Percentiles rank a stretch among this genome's conserved stretches.
phyloP scores from a whole-genome alignment of 768 basidiomycete species.

The Phaeotremella skinneri region DNA sequence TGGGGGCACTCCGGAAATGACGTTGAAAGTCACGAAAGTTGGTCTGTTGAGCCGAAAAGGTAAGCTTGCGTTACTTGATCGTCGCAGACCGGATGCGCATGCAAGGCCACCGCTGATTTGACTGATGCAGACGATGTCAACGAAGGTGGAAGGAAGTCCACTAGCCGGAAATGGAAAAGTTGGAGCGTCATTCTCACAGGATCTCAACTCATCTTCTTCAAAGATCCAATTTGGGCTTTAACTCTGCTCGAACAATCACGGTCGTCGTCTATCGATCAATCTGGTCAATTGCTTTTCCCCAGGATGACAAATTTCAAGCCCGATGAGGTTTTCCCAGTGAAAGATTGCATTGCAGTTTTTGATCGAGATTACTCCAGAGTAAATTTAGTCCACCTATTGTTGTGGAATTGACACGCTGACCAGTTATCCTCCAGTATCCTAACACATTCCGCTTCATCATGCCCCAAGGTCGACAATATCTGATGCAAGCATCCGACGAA shows the following conservation, averaged over 20 bases:
- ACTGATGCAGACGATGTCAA: conserved; percentile 58
- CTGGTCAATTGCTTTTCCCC: conserved; percentile 48
- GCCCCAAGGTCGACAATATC: conserved; percentile 72
- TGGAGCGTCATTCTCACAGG: conserved; percentile 83
- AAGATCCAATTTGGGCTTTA: conserved; percentile 50
- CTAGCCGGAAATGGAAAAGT: conserved; percentile 79
- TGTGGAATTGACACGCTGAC: not conserved
- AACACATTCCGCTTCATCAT: conserved; percentile 75
- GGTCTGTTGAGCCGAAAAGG: conserved; percentile 75
- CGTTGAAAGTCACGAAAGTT: conserved; percentile 72
- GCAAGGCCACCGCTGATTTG: not conserved
- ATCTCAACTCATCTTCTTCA: conserved; percentile 86
- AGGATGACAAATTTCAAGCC: conserved; percentile 59
- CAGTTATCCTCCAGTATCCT: conserved; percentile 56
- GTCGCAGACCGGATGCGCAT: not conserved
- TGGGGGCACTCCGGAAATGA: conserved; percentile 17
- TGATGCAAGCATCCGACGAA: conserved; percentile 70
- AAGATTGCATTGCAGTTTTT: conserved; percentile 72
- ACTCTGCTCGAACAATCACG: conserved; percentile 41
- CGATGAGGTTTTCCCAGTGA: conserved; percentile 79
- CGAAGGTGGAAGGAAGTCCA: conserved; percentile 72
- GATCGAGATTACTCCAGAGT: conserved; percentile 79
- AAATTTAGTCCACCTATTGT: conserved; percentile 23
- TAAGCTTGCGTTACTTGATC: conserved; percentile 18
- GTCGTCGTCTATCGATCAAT: not conserved